Percentiles rank a stretch among this genome's conserved stretches.
Conservation (phyloP, 371 early-diverging fungal genomes). For the Mucor velutinosus region DNA sequence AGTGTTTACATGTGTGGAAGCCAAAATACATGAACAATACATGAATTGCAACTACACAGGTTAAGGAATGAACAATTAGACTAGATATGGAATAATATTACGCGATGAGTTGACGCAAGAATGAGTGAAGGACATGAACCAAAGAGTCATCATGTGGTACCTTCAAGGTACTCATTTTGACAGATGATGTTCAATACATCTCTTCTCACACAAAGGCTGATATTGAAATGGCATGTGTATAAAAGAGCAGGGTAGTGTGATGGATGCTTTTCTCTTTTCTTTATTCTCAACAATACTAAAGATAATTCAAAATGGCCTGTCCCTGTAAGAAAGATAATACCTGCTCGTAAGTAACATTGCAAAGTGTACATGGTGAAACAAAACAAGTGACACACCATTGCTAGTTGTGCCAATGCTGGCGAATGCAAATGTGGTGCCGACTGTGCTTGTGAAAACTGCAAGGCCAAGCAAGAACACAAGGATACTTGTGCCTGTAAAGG, state of each 20-base stretch:
- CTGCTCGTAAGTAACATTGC: constrained; percentile 17
- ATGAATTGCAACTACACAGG: background rate
- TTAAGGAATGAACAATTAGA: background rate
- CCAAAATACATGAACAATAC: background rate
- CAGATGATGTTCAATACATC: background rate
- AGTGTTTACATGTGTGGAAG: background rate
- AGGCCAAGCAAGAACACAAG: constrained; percentile 11
- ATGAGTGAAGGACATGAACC: background rate
- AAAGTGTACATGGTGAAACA: background rate
- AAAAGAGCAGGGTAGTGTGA: background rate
- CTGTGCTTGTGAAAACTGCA: constrained; percentile 22
- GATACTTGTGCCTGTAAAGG: constrained; percentile 22
- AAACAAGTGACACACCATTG: background rate
- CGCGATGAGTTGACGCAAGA: background rate
- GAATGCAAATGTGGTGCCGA: constrained; percentile 22
- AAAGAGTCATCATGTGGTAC: constrained; percentile 8
- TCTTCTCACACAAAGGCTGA: background rate
- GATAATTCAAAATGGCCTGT: constrained; percentile 23
- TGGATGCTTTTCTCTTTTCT: constrained; percentile 1
- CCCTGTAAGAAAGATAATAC: constrained; percentile 24
- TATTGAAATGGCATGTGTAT: background rate
- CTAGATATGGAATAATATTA: background rate
- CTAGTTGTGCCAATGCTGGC: constrained; percentile 11
- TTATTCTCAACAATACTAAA: background rate
- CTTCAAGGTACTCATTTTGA: constrained; percentile 18